phyloP scores from a whole-genome alignment of 2,329 filamentous ascomycete genomes.

The Emergomyces pasteurianus region DNA sequence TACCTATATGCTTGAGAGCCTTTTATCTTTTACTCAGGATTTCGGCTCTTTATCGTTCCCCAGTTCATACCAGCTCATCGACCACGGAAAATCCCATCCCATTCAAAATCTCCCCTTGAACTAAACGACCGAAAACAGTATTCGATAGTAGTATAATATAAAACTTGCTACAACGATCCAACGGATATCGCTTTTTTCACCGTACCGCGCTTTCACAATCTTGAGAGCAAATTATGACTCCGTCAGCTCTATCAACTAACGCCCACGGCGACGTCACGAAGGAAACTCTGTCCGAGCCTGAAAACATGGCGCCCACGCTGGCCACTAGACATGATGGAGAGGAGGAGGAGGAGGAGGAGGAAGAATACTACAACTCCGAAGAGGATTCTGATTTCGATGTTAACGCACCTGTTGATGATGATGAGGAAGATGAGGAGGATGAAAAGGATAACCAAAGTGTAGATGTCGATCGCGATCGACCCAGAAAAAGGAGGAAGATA shows the following conservation, averaged over 20 bases:
- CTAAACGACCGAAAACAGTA: neutral
- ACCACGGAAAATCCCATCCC: neutral
- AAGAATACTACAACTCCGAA: constrained; percentile 31
- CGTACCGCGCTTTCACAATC: neutral
- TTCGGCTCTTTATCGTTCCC: too few relatives aligned
- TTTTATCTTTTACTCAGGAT: too few relatives aligned
- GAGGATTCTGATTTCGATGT: constrained; percentile 35
- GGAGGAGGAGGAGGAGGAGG: constrained; percentile 4
- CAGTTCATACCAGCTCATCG: too few relatives aligned
- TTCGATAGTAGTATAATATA: neutral
- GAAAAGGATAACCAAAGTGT: constrained; percentile 20
- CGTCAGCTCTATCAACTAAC: neutral
- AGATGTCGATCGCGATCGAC: constrained; percentile 19
- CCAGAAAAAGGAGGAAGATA: constrained; percentile 29
- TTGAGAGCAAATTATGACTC: neutral
- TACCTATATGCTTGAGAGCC: too few relatives aligned
- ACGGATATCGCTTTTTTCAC: neutral
- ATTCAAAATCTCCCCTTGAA: neutral
- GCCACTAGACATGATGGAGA: neutral
- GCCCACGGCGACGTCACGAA: neutral
- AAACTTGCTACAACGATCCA: neutral
- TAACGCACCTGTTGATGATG: constrained; percentile 20
- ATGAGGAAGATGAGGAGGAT: constrained; percentile 13
- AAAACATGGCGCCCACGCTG: too few relatives aligned
- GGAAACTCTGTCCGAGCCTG: neutral